Base-by-base conservation (phyloP, 352 stramenopile species). In the Globisporangium okanoganense region DNA sequence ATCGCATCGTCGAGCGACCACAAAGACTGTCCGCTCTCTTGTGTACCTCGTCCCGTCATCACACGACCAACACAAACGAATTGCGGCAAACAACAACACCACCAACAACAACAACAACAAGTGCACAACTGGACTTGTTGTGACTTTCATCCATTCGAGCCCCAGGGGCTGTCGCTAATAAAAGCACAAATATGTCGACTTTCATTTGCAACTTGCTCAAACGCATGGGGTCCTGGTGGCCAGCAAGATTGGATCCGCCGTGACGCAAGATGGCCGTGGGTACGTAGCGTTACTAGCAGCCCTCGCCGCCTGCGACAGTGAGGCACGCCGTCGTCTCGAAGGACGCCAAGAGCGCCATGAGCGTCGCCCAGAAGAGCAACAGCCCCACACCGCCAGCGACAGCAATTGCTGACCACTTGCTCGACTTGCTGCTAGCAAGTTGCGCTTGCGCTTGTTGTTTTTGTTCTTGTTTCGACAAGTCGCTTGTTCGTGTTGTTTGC, bases 271-370 rank as follows among this genome's bases (percentile, higher is more conserved):
- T n/a, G n/a, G n/a, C n/a, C n/a, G n/a, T n/a, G n/a, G n/a, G n/a
- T n/a, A n/a, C n/a, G n/a, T n/a, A n/a, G n/a, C n/a, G n/a, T n/a
- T n/a, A n/a, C n/a, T 75, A 88, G 54, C 81, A 91, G 4, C 81
- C 79, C 66, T 79, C 61, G 3, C 84, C 81, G 12, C 83, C 83
- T 43, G 72, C 73, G 35, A 93, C 70, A 6, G 74, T 77, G 49
- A 93, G 61, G 61, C 84, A 93, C 58, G 81, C 66, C 0, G 84
- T 90, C 14, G 55, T 71, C 56, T 82, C 63, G 10, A 86, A 75
- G 0, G 74, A 74, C 24, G 78, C 72, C 20, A 91, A 69, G 1
- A 79, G 58, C 14, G 72, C 75, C n/a, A 70, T 87, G 33, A 87
- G 68, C 10, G 82, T 18, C 9, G 70, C 64, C 82, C 82, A 91